Evolutionary conservation across 192 early-diverging fungal genomes (phyloP).

Genomic region (Podila epigama): DNA sequence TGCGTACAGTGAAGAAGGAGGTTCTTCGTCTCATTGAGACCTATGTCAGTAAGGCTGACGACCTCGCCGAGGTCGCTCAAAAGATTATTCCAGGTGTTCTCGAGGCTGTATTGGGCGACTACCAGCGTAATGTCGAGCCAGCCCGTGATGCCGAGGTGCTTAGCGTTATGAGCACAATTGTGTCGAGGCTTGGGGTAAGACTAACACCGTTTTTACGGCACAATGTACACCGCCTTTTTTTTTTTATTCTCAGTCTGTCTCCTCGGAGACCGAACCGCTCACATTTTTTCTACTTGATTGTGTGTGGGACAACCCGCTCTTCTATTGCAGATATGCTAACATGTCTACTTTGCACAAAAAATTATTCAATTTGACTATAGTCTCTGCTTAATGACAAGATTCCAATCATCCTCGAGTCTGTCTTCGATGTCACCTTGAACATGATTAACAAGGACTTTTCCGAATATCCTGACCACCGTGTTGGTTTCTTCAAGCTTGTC

Average conservation of each 20-base stretch:
- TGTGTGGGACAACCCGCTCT: too few species aligned
- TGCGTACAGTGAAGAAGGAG: slow-evolving; percentile 98
- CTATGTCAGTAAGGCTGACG: slow-evolving; percentile 89
- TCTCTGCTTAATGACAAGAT: slow-evolving; percentile 84
- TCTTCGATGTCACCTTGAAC: slow-evolving; percentile 96
- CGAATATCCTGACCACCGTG: slow-evolving; percentile 96
- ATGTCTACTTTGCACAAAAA: too few species aligned
- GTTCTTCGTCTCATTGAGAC: slow-evolving; percentile 91
- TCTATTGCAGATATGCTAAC: too few species aligned
- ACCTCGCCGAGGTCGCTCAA: slow-evolving; percentile 77
- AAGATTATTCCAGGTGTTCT: slow-evolving; percentile 93
- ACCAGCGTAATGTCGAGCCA: slow-evolving; percentile 84
- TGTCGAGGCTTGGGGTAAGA: slow-evolving; percentile 77
- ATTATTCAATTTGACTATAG: slow-evolving; percentile 38
- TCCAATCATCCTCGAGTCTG: slow-evolving; percentile 85
- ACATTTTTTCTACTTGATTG: not conserved
- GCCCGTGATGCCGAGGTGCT: slow-evolving; percentile 97
- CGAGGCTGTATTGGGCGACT: slow-evolving; percentile 90
- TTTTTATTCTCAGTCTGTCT: too few species aligned
- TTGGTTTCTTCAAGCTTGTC: slow-evolving; percentile 93
- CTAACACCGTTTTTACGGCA: slow-evolving; percentile 41
- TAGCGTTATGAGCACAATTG: slow-evolving; percentile 89
- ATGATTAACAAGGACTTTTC: slow-evolving; percentile 99
- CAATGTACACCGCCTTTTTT: slow-evolving; percentile 19
- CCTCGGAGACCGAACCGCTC: too few species aligned